Base-by-base conservation (phyloP, 2,329 filamentous ascomycete genomes). In the Pyrenophora graminea region DNA sequence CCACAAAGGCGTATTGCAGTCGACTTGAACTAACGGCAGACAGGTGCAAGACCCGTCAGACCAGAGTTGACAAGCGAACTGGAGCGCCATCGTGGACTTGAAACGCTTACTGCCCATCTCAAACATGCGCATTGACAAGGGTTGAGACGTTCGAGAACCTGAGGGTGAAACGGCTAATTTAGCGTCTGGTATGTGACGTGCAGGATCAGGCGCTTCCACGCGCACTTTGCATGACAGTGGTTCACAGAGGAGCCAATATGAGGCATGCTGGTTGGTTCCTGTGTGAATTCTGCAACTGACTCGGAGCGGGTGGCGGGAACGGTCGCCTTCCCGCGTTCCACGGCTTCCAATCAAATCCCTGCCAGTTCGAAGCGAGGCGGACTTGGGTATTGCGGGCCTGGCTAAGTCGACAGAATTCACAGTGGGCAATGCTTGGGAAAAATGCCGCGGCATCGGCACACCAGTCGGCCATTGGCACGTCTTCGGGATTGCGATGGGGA, bases 61-160 rank as follows among this genome's bases (percentile, higher is more conserved):
- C 17, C 23, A 3, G 41, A 45, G 15, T 39, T 18, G 19, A 27
- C 45, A 43, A 49, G 19, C 19, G 19, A 21, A 21, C 40, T n/a
- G 30, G 38, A 30, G 40, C 25, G 30, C 13, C 13, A 12, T n/a
- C 42, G 32, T 48, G 32, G 30, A 51, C 13, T 53, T 48, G 31
- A 34, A 43, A 48, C 42, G 15, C 32, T 31, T 31, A 21, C 19
- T 21, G 19, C 19, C 19, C 19, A 21, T 23, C 33, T 48, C 47
- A 47, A 46, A 50, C 51, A 27, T 48, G 41, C 30, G 55, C 51
- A 51, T 52, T 51, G 39, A 36, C 19, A 44, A 48, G 25, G 39
- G 40, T 39, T 48, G 42, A 57, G 39, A 55, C 51, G 51, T 37
- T 13, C 19, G 45, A 51, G 44, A 50, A 46, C 48, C 51, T 55